These are phyloP conservation scores for Geotrichum europaeum DNA, from an alignment of 1,139 yeast genomes.

Conservation along the genomic window DNA sequence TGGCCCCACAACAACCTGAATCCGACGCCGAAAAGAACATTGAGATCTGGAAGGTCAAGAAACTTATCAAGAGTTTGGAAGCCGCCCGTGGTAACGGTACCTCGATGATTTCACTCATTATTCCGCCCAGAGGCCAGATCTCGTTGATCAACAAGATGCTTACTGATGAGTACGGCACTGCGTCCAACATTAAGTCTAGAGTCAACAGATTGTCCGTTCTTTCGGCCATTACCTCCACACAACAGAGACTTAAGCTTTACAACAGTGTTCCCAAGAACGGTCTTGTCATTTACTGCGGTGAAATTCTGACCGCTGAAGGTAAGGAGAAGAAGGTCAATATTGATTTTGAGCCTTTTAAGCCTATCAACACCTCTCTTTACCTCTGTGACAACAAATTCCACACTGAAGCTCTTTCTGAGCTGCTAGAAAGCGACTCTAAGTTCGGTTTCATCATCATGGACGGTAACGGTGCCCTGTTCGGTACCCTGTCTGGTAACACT, in stretches of 20 bases:
- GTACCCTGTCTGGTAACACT: constrained; percentile 94
- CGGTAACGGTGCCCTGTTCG: constrained; percentile 96
- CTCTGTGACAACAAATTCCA: constrained; percentile 97
- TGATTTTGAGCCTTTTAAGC: constrained; percentile 96
- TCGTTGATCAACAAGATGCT: constrained; percentile 83
- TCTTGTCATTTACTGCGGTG: constrained; percentile 95
- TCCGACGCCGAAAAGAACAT: constrained; percentile 88
- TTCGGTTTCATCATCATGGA: constrained; percentile 98
- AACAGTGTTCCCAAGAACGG: constrained; percentile 89
- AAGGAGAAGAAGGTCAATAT: constrained; percentile 92
- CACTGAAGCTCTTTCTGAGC: constrained; percentile 91
- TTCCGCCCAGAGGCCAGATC: constrained; percentile 90
- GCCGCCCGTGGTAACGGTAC: constrained; percentile 97
- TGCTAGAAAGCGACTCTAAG: constrained; percentile 89
- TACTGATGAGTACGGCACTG: constrained; percentile 98
- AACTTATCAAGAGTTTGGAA: constrained; percentile 61
- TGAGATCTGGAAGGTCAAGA: constrained; percentile 98
- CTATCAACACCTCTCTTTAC: constrained; percentile 92
- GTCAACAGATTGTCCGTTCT: constrained; percentile 92
- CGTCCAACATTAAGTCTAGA: constrained; percentile 94
- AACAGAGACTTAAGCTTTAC: constrained; percentile 88
- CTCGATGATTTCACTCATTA: constrained; percentile 93
- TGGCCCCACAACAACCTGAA: constrained; percentile 28
- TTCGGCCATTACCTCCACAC: constrained; percentile 96
- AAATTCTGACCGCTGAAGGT: constrained; percentile 93